Base-by-base conservation (phyloP, 1,284 basidiomycete genomes). In the Ganoderma sinense region DNA sequence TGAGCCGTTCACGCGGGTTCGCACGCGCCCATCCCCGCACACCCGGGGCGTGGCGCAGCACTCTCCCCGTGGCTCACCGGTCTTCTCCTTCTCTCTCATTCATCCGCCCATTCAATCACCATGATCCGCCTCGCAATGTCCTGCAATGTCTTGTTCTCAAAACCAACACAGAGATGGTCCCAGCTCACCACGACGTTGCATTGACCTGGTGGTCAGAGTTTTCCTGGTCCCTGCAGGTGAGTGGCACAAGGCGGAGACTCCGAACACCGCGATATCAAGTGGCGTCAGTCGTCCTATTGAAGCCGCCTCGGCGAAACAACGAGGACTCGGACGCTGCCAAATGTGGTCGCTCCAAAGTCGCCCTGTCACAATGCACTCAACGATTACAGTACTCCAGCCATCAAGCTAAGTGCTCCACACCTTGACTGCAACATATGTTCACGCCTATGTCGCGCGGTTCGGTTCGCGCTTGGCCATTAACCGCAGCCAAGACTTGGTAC, bases 1-100 rank as follows among this genome's bases (percentile, higher is more conserved):
- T 55, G 40, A 58, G 14, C 62, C 6, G 11, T 39, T 33, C 51
- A 26, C 64, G 60, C 45, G 43, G 20, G 20, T 72, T 72, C 71
- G 39, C 71, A 72, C 69, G 71, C 71, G 51, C 61, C 63, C 59
- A 33, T 41, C 53, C 62, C 62, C 67, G 43, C 61, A 36, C 58
- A 56, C 26, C 58, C 45, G 11, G 11, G 16, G 14, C 43, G 40
- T 23, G 26, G 26, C 18, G 40, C 40, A 29, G 13, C 61, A 13
- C 51, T 65, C 53, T n/a, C 53, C 51, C 53, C 33, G 23, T 13
- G 23, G 20, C 26, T 51, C 18, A 23, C 43, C 18, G 43, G 31
- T 41, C 43, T 55, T 23, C 33, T 64, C 20, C 48, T 23, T 40
- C 62, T 48, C 29, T 13, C 31, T 26, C 26, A 26, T 33, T 13